phyloP scores from a whole-genome alignment of 305 asterid species.

The Solanum hybrid region DNA sequence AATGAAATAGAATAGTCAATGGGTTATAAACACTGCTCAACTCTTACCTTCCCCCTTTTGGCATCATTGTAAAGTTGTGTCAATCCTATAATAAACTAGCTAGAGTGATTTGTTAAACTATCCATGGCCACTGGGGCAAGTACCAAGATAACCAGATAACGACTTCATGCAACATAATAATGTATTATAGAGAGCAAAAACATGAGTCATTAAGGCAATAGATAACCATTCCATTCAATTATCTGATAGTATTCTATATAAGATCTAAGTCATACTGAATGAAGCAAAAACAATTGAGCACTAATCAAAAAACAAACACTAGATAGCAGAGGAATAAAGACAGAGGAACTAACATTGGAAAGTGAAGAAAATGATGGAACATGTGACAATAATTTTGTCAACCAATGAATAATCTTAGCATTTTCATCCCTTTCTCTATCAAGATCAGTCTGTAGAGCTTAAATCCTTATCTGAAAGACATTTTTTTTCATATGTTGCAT shows the following conservation, averaged over 20 bases:
- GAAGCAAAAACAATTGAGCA: background rate
- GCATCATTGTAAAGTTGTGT: background rate
- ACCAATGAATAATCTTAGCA: background rate
- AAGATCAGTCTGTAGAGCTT: background rate
- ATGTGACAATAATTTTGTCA: background rate
- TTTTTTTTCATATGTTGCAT: no score
- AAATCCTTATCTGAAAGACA: background rate
- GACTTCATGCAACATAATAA: background rate
- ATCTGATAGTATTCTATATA: background rate
- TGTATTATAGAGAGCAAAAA: background rate
- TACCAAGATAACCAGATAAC: background rate
- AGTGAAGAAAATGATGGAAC: background rate
- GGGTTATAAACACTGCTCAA: background rate
- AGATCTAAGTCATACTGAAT: background rate
- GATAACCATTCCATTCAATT: background rate
- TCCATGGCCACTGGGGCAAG: background rate
- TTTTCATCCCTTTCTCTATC: background rate
- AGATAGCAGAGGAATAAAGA: background rate
- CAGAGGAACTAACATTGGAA: background rate
- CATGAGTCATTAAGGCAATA: background rate
- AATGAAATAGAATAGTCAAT: background rate
- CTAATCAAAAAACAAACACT: background rate
- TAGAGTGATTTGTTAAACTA: background rate
- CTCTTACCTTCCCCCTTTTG: background rate
- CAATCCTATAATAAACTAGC: background rate